Evolutionary conservation across 2,329 filamentous ascomycete genomes (phyloP).

Genomic region (Microsporum ferrugineum): DNA sequence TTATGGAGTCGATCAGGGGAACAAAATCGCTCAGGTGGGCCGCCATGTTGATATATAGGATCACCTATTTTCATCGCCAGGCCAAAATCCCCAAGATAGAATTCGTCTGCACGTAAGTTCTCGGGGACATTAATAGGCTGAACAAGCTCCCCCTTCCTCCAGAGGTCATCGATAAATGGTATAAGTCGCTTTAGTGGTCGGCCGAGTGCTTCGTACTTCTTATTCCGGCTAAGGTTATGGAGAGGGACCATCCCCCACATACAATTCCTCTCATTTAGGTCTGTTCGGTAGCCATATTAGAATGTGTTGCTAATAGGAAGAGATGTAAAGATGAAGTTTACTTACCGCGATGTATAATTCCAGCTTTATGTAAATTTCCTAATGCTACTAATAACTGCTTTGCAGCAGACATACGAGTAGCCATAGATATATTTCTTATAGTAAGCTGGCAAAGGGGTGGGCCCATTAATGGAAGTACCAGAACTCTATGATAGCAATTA

Average conservation of each 20-base stretch:
- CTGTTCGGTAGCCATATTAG: conserved; percentile 15
- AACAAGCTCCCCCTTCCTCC: conserved; percentile 21
- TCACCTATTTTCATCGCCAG: conserved; percentile 18
- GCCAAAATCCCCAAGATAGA: conserved; percentile 24
- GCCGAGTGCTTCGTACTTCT: conserved; percentile 21
- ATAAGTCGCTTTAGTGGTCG: conserved; percentile 18
- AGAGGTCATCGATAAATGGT: conserved; percentile 17
- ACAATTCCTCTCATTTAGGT: conserved; percentile 21
- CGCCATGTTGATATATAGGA: conserved; percentile 8
- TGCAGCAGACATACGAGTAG: conserved; percentile 21
- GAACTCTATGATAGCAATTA: conserved; percentile 8
- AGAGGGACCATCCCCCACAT: conserved; percentile 22
- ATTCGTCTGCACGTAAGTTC: conserved; percentile 17
- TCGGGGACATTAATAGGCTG: conserved; percentile 14
- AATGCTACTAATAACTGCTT: conserved; percentile 20
- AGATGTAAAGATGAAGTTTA: not conserved
- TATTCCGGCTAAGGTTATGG: conserved; percentile 16
- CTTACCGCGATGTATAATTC: conserved; percentile 22
- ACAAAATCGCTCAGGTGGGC: not conserved
- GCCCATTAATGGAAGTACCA: conserved; percentile 19
- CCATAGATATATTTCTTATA: conserved; percentile 13
- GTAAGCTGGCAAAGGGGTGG: conserved; percentile 12
- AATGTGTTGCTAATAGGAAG: not conserved
- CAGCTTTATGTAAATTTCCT: conserved; percentile 19
- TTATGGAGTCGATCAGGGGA: conserved; percentile 18